A percentile compares a stretch with the other conserved stretches of the same genome.
Evolutionary conservation across 495 filamentous ascomycete genomes (phyloP).

Genomic region (Lasiosphaeria hispida): DNA sequence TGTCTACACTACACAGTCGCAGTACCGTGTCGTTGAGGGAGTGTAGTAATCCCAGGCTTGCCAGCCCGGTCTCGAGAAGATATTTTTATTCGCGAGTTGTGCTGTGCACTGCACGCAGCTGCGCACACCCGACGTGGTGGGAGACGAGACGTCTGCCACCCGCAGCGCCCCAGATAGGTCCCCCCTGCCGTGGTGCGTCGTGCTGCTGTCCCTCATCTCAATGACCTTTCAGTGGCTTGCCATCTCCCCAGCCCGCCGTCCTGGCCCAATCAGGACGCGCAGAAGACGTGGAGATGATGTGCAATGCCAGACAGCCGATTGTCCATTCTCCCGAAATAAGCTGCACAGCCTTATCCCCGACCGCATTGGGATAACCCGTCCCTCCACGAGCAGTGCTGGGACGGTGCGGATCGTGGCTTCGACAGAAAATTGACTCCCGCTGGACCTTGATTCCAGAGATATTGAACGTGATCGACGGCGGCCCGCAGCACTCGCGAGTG

Average conservation of each 20-base stretch:
- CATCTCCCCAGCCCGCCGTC: constrained; percentile 1
- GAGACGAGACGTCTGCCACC: constrained; percentile 15
- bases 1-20: too few relatives aligned
- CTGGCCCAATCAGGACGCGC: constrained; percentile 23
- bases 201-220: constrained; percentile 3
- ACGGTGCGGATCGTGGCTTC: constrained; percentile 30
- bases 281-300: constrained; percentile 12
- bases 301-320: constrained; percentile 9
- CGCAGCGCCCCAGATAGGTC: constrained; percentile 11
- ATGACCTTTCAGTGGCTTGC: constrained; percentile 17
- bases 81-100: constrained; percentile 34
- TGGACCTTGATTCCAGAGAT: too few relatives aligned
- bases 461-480: too few relatives aligned
- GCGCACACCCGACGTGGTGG: constrained; percentile 29
- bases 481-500: too few relatives aligned
- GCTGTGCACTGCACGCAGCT: constrained; percentile 27
- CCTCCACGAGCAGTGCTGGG: constrained; percentile 9
- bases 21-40: too few relatives aligned
- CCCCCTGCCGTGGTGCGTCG: constrained; percentile 6
- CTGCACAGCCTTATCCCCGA: constrained; percentile 32
- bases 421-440: constrained; percentile 1
- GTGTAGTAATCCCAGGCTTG: not conserved
- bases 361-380: constrained; percentile 25
- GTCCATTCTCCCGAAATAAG: constrained; percentile 24
- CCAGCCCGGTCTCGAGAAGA: constrained; percentile 25